phyloP scores from a whole-genome alignment of 169 alveolate species.

The Cryptosporidium muris region DNA sequence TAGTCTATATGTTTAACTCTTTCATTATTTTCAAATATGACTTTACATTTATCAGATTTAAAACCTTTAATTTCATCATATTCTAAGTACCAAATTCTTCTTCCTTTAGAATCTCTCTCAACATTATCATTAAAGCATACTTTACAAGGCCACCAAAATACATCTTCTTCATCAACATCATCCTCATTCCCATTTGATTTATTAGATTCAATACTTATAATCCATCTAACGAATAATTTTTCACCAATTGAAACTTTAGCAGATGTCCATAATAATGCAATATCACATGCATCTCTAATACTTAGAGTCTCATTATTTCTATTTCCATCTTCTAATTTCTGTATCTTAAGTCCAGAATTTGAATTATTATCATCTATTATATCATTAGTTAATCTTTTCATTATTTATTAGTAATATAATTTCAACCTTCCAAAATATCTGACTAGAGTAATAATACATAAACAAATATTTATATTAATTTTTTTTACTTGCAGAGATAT shows the following conservation, averaged over 20 bases:
- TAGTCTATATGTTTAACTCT: constrained; percentile 35
- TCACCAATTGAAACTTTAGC: constrained; percentile 27
- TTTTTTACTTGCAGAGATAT: too few relatives aligned
- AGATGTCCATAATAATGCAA: constrained; percentile 47
- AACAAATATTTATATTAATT: too few relatives aligned
- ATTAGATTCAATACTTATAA: constrained; percentile 18
- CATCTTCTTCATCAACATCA: constrained; percentile 7
- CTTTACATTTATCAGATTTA: constrained; percentile 41
- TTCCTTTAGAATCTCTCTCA: constrained; percentile 56
- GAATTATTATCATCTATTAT: background rate
- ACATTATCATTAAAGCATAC: constrained; percentile 7
- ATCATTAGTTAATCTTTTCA: background rate
- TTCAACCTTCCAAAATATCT: too few relatives aligned
- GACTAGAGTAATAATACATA: too few relatives aligned
- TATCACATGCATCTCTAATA: constrained; percentile 57
- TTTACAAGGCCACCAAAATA: constrained; percentile 63
- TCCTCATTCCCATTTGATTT: background rate
- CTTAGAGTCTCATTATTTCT: background rate
- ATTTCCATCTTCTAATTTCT: too few relatives aligned
- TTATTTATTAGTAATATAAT: background rate
- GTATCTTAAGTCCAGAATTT: too few relatives aligned
- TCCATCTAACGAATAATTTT: constrained; percentile 55
- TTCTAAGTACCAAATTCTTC: constrained; percentile 31
- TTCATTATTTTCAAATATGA: constrained; percentile 15
- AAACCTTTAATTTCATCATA: constrained; percentile 59